Evolutionary conservation across 371 early-diverging fungal species (phyloP).

Genomic region (Mucor mucedo): DNA sequence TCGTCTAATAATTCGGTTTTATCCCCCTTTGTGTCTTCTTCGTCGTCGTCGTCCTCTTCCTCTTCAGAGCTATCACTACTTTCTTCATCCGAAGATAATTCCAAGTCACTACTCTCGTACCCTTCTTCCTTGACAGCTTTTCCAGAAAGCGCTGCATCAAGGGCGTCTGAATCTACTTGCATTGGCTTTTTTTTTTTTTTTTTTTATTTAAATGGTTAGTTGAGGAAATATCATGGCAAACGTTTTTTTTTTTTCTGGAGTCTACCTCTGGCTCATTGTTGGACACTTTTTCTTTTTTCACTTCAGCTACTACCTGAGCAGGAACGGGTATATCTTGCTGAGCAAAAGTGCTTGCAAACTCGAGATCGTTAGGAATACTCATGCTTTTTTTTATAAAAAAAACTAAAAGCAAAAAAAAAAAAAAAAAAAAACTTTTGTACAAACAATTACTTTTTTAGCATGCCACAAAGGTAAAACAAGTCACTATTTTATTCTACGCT

Average conservation of each 20-base stretch:
- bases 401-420: background rate
- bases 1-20: constrained; percentile 22
- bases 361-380: constrained; percentile 21
- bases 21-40: background rate
- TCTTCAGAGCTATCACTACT: constrained; percentile 7
- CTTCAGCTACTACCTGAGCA: background rate
- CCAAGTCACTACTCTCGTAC: constrained; percentile 44
- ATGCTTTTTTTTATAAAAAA: background rate
- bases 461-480: constrained; percentile 14
- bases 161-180: constrained; percentile 10
- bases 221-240: background rate
- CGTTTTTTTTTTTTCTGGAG: background rate
- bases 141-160: constrained; percentile 41
- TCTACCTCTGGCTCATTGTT: background rate
- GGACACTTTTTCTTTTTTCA: background rate
- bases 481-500: constrained; percentile 7
- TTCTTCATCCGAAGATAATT: constrained; percentile 34
- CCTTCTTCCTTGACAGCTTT: constrained; percentile 19
- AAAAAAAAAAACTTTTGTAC: constrained; percentile 2
- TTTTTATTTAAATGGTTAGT: background rate
- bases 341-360: constrained; percentile 14
- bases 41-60: constrained; percentile 26
- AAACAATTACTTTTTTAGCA: background rate
- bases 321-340: constrained; percentile 5
- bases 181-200: background rate